Evolutionary conservation across 192 early-diverging fungal genomes (phyloP).

Genomic region (Coemansia sp.): DNA sequence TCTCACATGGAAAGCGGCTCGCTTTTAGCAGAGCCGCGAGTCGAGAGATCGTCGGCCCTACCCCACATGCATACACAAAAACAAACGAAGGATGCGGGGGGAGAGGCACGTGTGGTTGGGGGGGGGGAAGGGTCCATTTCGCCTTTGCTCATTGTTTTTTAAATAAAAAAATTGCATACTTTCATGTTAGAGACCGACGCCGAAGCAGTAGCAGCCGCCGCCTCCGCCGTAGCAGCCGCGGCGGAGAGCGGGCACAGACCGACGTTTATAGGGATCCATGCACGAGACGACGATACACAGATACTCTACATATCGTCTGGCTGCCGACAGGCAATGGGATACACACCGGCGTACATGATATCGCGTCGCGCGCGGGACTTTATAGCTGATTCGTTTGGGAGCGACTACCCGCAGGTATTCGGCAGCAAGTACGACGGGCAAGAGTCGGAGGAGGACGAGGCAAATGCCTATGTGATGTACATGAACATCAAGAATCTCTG

Average conservation of each 20-base stretch:
- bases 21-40: too few species aligned
- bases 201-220: background rate
- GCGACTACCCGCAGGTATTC: slow-evolving; percentile 29
- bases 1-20: too few species aligned
- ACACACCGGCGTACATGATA: slow-evolving; percentile 32
- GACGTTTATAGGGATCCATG: slow-evolving; percentile 41
- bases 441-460: slow-evolving; percentile 37
- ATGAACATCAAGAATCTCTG: slow-evolving; percentile 31
- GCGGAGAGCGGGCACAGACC: slow-evolving; percentile 13
- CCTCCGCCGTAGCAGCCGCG: background rate
- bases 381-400: slow-evolving; percentile 35
- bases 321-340: slow-evolving; percentile 33
- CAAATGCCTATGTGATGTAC: slow-evolving; percentile 44
- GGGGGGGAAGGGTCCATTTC: too few species aligned
- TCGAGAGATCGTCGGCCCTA: too few species aligned
- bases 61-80: too few species aligned
- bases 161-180: background rate
- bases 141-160: background rate
- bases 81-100: too few species aligned
- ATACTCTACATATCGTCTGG: slow-evolving; percentile 50
- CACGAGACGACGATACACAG: slow-evolving; percentile 31
- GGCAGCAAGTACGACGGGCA: slow-evolving; percentile 26
- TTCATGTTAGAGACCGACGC: background rate
- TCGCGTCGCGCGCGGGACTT: slow-evolving; percentile 25
- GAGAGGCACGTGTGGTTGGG: too few species aligned